Base-by-base conservation (phyloP, 768 basidiomycete species). In the Porpolomopsis calyptriformis region DNA sequence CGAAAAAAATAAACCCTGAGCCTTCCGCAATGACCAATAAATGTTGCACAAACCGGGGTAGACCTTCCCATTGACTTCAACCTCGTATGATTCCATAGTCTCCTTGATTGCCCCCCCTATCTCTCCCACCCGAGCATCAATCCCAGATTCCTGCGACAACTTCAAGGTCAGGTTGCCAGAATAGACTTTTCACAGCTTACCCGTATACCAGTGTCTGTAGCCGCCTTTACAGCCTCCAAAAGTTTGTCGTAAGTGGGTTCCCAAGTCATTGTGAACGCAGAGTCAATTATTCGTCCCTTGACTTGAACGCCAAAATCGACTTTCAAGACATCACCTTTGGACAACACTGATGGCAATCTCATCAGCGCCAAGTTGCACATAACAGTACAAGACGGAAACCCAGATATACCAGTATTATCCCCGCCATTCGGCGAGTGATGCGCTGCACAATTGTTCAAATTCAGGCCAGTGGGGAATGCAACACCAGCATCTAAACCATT, bases 71-170 rank as follows among this genome's bases (percentile, higher is more conserved):
- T 77, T 75, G n/a, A 93, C 77, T 56, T 91, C 89, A 9, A 99
- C 94, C 60, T 98, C 96, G 57, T 97, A 97, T 1, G 87, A 90
- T 59, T 97, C 92, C 96, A 99, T 99, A 2, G 91, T 93, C 61
- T 99, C 96, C 63, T 99, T 94, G 45, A 98, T 93, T 42, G 76
- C 76, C 0, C 80, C 91, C 2, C 82, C 96, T 25, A 99, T 73
- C 60, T 98, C 94, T 45, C 91, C 92, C 43, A 98, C 73, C 43
- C 93, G 77, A 0, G 86, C 87, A 57, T 98, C 96, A 53, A 99
- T 97, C 3, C 96, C 96, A 4, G 94, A 86, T 74, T 93, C 91
- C 90, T 93, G 53, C 23, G 46, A 36, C 27, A 38, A 45, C 46
- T 43, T 20, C 5, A 19, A 22, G 19, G 23, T 35, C 25, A 42